phyloP scores from a whole-genome alignment of 148 eudicot species.

The Rhododendron griersonianum region DNA sequence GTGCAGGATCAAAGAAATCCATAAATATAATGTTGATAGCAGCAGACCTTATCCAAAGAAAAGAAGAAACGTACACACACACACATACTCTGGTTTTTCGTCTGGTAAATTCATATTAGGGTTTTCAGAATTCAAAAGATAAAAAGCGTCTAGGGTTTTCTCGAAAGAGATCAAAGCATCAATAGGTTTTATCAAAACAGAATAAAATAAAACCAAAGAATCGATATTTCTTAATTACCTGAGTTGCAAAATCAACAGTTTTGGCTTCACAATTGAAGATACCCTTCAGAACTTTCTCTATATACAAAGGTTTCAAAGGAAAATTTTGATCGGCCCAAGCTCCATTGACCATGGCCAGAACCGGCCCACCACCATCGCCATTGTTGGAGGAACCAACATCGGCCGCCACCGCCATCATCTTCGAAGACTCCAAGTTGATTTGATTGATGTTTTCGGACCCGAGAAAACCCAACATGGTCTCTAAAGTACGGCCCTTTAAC shows the following conservation, averaged over 20 bases:
- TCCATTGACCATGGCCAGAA: constrained; percentile 3
- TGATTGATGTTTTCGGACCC: background rate
- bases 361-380: background rate
- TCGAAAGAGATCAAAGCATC: too few relatives aligned
- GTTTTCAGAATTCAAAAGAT: too few relatives aligned
- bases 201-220: too few relatives aligned
- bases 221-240: background rate
- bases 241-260: background rate
- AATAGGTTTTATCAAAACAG: too few relatives aligned
- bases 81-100: too few relatives aligned
- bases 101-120: too few relatives aligned
- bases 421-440: background rate
- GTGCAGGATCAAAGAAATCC: too few relatives aligned
- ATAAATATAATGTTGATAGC: too few relatives aligned
- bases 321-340: background rate
- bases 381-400: too few relatives aligned
- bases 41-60: too few relatives aligned
- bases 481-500: background rate
- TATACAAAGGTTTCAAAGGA: background rate
- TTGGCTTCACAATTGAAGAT: background rate
- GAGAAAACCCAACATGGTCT: background rate
- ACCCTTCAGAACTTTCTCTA: background rate
- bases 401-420: background rate
- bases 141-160: too few relatives aligned
- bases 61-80: too few relatives aligned